Conservation (phyloP, 352 stramenopile genomes). For the Phytophthora nicotianae region DNA sequence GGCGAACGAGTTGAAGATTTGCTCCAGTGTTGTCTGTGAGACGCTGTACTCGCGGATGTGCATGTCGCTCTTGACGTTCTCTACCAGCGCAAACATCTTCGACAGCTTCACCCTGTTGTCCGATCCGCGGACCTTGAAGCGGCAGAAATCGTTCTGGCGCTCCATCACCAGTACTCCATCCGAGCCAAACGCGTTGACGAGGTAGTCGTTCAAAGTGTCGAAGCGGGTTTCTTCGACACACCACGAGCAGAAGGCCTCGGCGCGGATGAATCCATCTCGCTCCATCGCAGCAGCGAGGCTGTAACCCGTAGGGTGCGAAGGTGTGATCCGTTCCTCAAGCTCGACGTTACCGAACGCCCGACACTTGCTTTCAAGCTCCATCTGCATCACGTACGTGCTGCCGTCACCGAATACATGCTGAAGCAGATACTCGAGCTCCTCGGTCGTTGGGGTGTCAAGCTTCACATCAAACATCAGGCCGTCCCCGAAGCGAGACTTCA, state of each 20-base stretch:
- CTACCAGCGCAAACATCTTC: conserved; percentile 67
- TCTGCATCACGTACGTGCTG: conserved; percentile 24
- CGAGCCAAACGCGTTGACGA: conserved; percentile 33
- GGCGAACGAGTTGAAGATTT: conserved; percentile 94
- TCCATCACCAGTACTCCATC: conserved; percentile 40
- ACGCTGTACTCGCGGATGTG: conserved; percentile 87
- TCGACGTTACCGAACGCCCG: conserved; percentile 43
- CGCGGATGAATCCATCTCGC: conserved; percentile 45
- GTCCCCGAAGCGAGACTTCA: conserved; percentile 96
- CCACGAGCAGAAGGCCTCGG: conserved; percentile 54
- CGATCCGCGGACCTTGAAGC: conserved; percentile 62
- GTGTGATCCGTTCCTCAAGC: conserved; percentile 38
- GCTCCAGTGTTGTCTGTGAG: conserved; percentile 90
- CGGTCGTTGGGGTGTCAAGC: conserved; percentile 38
- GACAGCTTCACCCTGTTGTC: conserved; percentile 47
- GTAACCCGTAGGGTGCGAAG: conserved; percentile 62
- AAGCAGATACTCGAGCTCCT: conserved; percentile 34
- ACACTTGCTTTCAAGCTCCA: conserved; percentile 38
- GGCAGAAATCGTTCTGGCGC: conserved; percentile 71
- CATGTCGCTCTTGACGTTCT: conserved; percentile 47
- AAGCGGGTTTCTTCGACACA: conserved; percentile 51
- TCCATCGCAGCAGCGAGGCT: conserved; percentile 50
- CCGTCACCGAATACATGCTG: conserved; percentile 32
- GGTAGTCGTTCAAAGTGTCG: conserved; percentile 57
- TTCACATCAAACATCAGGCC: conserved; percentile 92